Percentiles rank a stretch among this genome's conserved stretches.
Evolutionary conservation across 352 stramenopile genomes (phyloP).

Genomic region (Globisporangium carolinianum): DNA sequence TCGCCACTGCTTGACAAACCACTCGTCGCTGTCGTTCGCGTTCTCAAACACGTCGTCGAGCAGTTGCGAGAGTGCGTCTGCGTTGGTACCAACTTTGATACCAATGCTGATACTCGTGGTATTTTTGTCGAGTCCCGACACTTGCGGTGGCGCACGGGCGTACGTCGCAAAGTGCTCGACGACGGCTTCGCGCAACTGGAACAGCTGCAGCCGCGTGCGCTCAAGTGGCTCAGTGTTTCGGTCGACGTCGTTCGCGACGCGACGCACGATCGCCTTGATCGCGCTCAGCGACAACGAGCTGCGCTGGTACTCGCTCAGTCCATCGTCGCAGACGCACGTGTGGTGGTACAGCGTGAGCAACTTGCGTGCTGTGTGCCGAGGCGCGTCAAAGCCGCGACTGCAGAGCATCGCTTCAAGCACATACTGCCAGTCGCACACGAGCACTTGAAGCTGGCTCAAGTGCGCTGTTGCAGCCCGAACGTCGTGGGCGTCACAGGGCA

Average conservation of each 20-base stretch:
- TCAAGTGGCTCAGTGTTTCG: slow-evolving; percentile 13
- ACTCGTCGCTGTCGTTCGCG: slow-evolving; percentile 8
- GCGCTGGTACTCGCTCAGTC: background rate
- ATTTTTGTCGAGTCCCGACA: no score
- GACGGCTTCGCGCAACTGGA: slow-evolving; percentile 10
- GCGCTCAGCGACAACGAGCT: background rate
- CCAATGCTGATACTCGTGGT: no score
- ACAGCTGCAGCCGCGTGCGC: slow-evolving; percentile 6
- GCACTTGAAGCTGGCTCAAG: slow-evolving; percentile 22
- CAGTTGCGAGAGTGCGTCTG: background rate
- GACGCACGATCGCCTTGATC: slow-evolving; percentile 9
- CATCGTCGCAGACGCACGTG: slow-evolving; percentile 2
- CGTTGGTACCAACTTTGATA: background rate
- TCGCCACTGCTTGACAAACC: slow-evolving; percentile 19
- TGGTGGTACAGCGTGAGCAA: slow-evolving; percentile 19
- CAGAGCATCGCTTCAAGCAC: slow-evolving; percentile 29
- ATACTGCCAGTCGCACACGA: slow-evolving; percentile 19
- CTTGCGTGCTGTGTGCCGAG: slow-evolving; percentile 12
- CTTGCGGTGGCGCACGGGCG: background rate
- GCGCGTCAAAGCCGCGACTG: slow-evolving; percentile 17
- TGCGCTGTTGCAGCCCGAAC: slow-evolving; percentile 14
- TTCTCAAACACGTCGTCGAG: slow-evolving; percentile 11
- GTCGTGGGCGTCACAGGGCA: background rate
- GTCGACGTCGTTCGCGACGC: slow-evolving; percentile 1
- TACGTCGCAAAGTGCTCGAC: slow-evolving; percentile 1